Percentiles rank a stretch among this genome's conserved stretches.
These are phyloP conservation scores for Aspergillus puulaauensis DNA, from an alignment of 2,329 filamentous ascomycete species.

Conservation along the genomic window DNA sequence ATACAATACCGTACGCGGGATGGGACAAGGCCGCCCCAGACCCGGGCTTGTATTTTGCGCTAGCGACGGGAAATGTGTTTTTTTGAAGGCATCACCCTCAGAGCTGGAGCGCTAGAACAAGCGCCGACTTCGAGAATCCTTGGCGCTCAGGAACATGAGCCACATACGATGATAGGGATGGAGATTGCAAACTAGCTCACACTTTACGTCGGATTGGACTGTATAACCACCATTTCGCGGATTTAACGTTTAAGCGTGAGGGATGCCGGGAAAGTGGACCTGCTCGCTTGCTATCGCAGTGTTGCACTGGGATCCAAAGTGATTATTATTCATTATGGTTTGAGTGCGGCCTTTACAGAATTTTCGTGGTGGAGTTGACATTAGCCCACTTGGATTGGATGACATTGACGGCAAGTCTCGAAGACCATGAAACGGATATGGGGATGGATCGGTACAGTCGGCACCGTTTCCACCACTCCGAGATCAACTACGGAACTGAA, in stretches of 20 bases:
- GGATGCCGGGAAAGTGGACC: neutral
- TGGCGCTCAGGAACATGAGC: slow-evolving; percentile 9
- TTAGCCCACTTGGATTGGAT: neutral
- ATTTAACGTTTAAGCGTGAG: neutral
- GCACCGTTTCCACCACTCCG: neutral
- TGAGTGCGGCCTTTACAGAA: neutral
- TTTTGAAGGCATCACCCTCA: neutral
- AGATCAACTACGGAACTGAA: neutral
- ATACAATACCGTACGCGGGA: neutral
- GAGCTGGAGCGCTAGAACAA: neutral
- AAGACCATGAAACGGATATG: neutral
- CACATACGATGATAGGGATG: neutral
- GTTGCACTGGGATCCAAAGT: neutral
- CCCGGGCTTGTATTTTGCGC: neutral
- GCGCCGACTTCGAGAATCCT: slow-evolving; percentile 3
- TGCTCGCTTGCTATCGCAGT: neutral
- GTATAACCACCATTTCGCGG: neutral
- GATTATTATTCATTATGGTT: neutral
- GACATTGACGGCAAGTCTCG: neutral
- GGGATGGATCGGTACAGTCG: neutral
- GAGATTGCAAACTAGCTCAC: neutral
- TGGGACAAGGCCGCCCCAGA: neutral
- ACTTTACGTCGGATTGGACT: neutral
- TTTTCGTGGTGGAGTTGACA: slow-evolving; percentile 1
- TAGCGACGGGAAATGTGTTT: neutral